phyloP scores from a whole-genome alignment of 345 rosid species.

The Ricinus communis region DNA sequence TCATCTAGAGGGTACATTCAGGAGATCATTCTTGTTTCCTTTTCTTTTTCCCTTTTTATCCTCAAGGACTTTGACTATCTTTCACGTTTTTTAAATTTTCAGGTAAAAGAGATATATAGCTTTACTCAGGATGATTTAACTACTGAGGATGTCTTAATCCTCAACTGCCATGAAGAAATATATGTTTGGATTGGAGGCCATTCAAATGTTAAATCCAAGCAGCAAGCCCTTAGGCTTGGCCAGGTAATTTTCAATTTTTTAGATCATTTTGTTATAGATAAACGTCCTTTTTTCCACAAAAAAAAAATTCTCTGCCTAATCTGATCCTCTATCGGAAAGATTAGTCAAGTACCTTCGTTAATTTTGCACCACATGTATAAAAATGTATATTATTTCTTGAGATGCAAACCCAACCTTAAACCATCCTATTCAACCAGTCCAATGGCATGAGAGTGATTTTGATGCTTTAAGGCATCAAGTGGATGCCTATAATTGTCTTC shows the following conservation, averaged over 20 bases:
- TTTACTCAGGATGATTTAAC: constrained; percentile 88
- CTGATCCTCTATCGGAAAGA: not conserved
- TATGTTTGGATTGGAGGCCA: constrained; percentile 70
- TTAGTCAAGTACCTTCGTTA: not conserved
- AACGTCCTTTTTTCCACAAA: not conserved
- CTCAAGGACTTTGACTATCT: not conserved
- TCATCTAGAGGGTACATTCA: constrained; percentile 3
- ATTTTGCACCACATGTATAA: not conserved
- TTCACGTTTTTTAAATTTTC: constrained; percentile 16
- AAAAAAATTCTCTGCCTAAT: not conserved
- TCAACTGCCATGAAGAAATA: constrained; percentile 65
- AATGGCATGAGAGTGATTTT: not conserved
- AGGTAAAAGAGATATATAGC: constrained; percentile 80
- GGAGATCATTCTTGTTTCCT: not conserved
- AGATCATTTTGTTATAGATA: not conserved
- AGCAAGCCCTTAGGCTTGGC: constrained; percentile 57
- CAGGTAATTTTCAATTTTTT: constrained; percentile 40
- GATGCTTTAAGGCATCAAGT: not conserved
- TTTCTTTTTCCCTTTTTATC: not conserved
- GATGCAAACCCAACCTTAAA: not conserved
- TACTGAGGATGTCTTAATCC: constrained; percentile 73
- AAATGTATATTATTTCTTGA: not conserved
- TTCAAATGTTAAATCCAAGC: constrained; percentile 47
- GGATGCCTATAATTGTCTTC: no score
- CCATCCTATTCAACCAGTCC: not conserved